These are phyloP conservation scores for Fermentozyma sake DNA, from an alignment of 1,139 yeast genomes.

Conservation along the genomic window DNA sequence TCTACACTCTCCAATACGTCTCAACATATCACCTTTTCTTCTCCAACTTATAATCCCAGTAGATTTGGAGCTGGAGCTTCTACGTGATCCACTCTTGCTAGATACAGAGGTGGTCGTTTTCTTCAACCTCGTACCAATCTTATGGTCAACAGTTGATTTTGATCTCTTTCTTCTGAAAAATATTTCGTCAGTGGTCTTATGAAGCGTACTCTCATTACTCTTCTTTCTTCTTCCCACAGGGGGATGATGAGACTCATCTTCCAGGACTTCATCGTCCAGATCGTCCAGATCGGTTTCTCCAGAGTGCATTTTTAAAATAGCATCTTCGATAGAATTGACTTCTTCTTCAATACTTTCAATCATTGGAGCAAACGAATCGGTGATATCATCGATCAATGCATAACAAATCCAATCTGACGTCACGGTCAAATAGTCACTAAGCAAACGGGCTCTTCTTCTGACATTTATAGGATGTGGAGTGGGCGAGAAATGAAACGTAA, in stretches of 20 bases:
- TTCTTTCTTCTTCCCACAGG: too few relatives aligned
- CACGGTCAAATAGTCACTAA: slow-evolving; percentile 83
- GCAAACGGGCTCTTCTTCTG: slow-evolving; percentile 81
- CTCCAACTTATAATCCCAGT: slow-evolving; percentile 73
- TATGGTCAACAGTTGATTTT: slow-evolving; percentile 36
- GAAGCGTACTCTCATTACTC: too few relatives aligned
- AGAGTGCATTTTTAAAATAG: slow-evolving; percentile 81
- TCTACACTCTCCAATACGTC: slow-evolving; percentile 92
- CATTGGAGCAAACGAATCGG: slow-evolving; percentile 97
- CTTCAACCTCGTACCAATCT: slow-evolving; percentile 1
- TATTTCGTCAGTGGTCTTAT: slow-evolving; percentile 15
- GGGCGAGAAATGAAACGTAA: slow-evolving; percentile 91
- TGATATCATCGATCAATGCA: slow-evolving; percentile 93
- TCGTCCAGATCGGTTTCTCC: slow-evolving; percentile 47
- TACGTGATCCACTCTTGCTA: slow-evolving; percentile 9
- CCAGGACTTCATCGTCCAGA: slow-evolving; percentile 6
- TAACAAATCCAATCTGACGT: slow-evolving; percentile 96
- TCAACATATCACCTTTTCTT: slow-evolving; percentile 87
- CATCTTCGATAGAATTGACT: slow-evolving; percentile 87
- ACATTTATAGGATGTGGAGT: slow-evolving; percentile 97
- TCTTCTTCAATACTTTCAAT: slow-evolving; percentile 91
- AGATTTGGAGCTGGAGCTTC: slow-evolving; percentile 15
- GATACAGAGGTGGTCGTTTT: slow-evolving; percentile 5
- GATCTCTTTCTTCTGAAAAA: slow-evolving; percentile 37
- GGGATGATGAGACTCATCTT: too few relatives aligned